Evolutionary conservation across 306 rosid species (phyloP).

Genomic region (Clitoria ternatea): DNA sequence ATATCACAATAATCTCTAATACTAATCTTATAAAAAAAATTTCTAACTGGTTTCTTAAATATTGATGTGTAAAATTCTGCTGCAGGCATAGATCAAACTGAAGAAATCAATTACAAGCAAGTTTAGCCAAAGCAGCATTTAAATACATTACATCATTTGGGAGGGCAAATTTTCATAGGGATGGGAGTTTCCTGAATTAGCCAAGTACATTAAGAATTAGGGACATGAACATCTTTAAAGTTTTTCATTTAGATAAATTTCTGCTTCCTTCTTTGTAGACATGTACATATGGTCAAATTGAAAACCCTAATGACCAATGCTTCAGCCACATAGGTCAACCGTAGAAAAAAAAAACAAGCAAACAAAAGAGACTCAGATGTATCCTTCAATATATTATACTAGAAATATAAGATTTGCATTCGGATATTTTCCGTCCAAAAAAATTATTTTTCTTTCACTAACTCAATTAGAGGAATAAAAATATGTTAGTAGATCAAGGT

Average conservation of each 20-base stretch:
- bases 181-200: not conserved
- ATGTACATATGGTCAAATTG: not conserved
- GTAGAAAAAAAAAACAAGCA: not conserved
- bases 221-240: conserved; percentile 11
- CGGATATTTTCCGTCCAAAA: too few species aligned
- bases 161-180: not conserved
- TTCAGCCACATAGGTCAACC: not conserved
- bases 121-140: not conserved
- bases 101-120: not conserved
- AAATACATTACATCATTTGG: not conserved
- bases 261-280: not conserved
- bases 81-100: conserved; percentile 29
- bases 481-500: too few species aligned
- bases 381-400: too few species aligned
- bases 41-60: not conserved
- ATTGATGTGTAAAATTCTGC: not conserved
- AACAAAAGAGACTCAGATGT: not conserved
- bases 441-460: too few species aligned
- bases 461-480: too few species aligned
- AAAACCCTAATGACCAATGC: too few species aligned
- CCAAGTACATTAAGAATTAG: not conserved
- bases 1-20: too few species aligned
- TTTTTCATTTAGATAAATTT: not conserved
- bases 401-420: too few species aligned
- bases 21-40: too few species aligned